phyloP scores from a whole-genome alignment of 176 grass and related monocot genomes.

The Carex myosuroides region DNA sequence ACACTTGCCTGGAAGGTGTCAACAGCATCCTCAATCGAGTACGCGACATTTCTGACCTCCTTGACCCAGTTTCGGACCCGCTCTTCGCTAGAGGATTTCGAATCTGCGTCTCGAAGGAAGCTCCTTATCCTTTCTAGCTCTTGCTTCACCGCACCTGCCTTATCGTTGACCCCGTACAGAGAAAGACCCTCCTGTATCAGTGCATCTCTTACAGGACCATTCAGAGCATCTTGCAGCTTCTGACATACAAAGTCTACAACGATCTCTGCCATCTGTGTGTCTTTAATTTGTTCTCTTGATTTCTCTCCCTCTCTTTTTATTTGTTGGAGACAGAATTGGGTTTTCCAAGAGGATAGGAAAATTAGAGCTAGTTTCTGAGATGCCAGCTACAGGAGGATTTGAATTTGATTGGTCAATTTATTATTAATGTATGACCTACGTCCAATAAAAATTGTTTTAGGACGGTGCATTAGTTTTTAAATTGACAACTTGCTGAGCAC shows the following conservation, averaged over 20 bases:
- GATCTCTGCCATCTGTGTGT: background rate
- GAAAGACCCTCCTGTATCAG: background rate
- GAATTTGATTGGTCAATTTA: background rate
- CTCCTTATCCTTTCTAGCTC: slow-evolving; percentile 16
- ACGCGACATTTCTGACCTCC: slow-evolving; percentile 15
- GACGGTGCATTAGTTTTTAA: no score
- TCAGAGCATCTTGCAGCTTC: slow-evolving; percentile 19
- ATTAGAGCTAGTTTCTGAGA: background rate
- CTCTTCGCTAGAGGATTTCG: background rate
- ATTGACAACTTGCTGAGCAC: no score
- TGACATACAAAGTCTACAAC: slow-evolving; percentile 22
- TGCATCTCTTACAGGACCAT: background rate
- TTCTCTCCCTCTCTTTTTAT: background rate
- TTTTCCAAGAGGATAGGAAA: background rate
- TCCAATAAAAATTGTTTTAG: no score
- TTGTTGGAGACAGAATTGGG: background rate
- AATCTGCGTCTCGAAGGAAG: slow-evolving; percentile 24
- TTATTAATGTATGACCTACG: background rate
- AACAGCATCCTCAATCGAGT: slow-evolving; percentile 20
- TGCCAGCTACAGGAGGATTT: background rate
- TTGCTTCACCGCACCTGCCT: background rate
- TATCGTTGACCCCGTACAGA: slow-evolving; percentile 1
- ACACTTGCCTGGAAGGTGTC: slow-evolving; percentile 6
- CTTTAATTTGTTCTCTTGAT: background rate
- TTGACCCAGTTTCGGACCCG: slow-evolving; percentile 13